These are phyloP conservation scores for Eucalyptus fibrosa DNA, from an alignment of 345 rosid genomes.

Conservation along the genomic window DNA sequence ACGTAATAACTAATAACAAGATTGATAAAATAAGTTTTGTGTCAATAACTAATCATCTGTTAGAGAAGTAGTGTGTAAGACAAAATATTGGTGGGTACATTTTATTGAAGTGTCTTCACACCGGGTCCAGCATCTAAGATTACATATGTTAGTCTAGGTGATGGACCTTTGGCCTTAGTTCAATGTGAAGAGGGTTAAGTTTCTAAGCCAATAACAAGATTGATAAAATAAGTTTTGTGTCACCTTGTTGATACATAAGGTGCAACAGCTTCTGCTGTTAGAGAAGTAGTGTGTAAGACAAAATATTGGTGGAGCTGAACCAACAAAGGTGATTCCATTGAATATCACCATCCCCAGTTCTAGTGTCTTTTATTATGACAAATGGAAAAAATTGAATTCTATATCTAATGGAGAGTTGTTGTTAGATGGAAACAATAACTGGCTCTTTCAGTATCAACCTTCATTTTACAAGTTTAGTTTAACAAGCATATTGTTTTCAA, in stretches of 20 bases:
- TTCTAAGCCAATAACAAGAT: background rate
- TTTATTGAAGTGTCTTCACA: background rate
- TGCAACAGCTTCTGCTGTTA: background rate
- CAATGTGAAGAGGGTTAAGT: background rate
- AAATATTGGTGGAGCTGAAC: background rate
- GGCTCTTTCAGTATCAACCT: background rate
- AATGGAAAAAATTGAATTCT: background rate
- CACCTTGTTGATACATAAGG: background rate
- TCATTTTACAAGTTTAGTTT: background rate
- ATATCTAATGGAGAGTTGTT: background rate
- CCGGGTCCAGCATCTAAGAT: background rate
- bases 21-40: too few relatives aligned
- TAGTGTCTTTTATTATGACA: background rate
- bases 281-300: background rate
- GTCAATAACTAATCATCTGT: too few relatives aligned
- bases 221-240: background rate
- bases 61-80: too few relatives aligned
- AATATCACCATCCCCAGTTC: background rate
- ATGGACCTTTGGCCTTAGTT: background rate
- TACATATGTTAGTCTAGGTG: background rate
- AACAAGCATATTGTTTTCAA: background rate
- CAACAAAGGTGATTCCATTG: background rate
- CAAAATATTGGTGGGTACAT: too few relatives aligned
- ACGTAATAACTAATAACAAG: too few relatives aligned
- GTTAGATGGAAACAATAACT: background rate